Evolutionary conservation across 202 grass and related monocot species (phyloP).

Genomic region (Miscanthus sacchariflorus): DNA sequence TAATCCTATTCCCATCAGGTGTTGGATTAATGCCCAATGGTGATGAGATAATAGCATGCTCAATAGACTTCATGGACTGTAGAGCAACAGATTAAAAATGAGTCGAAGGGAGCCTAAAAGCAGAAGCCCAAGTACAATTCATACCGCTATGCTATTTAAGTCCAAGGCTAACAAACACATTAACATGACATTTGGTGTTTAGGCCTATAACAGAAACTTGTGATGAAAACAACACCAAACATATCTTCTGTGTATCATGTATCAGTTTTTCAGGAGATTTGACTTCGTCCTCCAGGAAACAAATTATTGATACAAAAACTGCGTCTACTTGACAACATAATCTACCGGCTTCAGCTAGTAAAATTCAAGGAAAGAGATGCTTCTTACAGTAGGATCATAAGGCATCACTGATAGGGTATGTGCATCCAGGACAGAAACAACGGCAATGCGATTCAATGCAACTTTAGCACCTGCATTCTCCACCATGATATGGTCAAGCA

Average conservation of each 20-base stretch:
- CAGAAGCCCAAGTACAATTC: background rate
- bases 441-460: constrained; percentile 74
- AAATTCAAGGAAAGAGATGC: constrained; percentile 28
- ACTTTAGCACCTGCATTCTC: constrained; percentile 73
- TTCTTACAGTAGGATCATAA: constrained; percentile 89
- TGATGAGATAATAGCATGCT: constrained; percentile 82
- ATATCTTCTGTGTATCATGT: background rate
- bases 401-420: constrained; percentile 91
- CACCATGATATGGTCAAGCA: constrained; percentile 95
- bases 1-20: constrained; percentile 78
- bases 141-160: background rate
- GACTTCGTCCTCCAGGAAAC: background rate
- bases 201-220: background rate
- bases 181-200: background rate
- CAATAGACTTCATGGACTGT: constrained; percentile 86
- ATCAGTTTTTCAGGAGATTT: constrained; percentile 14
- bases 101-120: constrained; percentile 34
- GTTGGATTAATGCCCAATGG: constrained; percentile 92
- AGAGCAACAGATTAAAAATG: constrained; percentile 44
- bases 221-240: background rate
- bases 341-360: background rate
- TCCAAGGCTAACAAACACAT: constrained; percentile 1
- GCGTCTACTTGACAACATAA: background rate
- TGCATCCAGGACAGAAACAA: constrained; percentile 92
- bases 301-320: background rate